Evolutionary conservation across 495 filamentous ascomycete genomes (phyloP), one percentile per base, ranked within the genome.

Genomic region (Annulohypoxylon bovei): DNA sequence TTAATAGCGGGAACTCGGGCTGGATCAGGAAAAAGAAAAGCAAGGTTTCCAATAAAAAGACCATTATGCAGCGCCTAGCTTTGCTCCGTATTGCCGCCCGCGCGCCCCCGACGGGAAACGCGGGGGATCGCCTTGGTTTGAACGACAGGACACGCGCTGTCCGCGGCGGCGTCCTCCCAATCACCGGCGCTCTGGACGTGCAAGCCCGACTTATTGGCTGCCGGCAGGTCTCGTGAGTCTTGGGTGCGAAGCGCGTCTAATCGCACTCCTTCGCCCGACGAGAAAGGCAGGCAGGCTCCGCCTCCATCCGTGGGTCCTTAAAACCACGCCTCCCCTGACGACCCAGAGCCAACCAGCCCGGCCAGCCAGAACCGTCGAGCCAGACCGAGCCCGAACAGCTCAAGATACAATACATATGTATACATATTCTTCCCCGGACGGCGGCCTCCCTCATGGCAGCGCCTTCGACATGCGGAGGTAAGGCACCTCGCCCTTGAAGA

Each of bases 141-240:
- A 59, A 42, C 65, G 60, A 53, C 59, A 61, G 63, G 20, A 46
- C 50, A 44, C 52, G 61, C 55, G 70, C 60, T 60, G 65, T 55
- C 65, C 47, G 70, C 70, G 60, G 60, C 65, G 70, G 54, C 37
- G 25, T 62, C 14, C 42, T 68, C 70, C 70, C 70, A 72, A 72
- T 72, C 65, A 72, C 46, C 46, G 60, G 33, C 58, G 23, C 30
- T 28, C 20, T 30, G 37, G 20, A 9, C 46, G 49, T 53, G 39
- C 55, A 33, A 22, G 60, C 35, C 49, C 28, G 27, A 23, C 56
- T 62, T 54, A 72, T 72, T 72, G 70, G 70, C 35, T 28, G 18
- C 1, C 54, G 23, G 16, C 39, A 12, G 59, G 64, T 60, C 65
- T 46, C 49, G 65, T 61, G 53, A 59, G 59, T 35, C n/a, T n/a